Evolutionary conservation across 371 early-diverging fungal genomes (phyloP).

Genomic region (Rhizopus microsporus): DNA sequence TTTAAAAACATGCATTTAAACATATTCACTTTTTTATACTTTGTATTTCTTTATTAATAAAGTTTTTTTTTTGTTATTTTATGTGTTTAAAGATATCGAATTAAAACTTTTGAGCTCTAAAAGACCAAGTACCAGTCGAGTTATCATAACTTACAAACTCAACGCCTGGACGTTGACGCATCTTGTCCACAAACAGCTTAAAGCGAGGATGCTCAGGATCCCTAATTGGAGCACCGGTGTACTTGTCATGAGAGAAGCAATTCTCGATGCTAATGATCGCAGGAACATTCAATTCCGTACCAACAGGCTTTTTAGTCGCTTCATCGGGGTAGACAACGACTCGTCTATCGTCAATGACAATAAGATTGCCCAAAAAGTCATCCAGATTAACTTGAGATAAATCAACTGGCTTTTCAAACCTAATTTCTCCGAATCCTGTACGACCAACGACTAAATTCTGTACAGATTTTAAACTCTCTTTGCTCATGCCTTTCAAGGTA

Average conservation of each 20-base stretch:
- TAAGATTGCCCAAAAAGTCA: constrained; percentile 80
- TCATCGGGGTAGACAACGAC: constrained; percentile 87
- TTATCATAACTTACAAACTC: constrained; percentile 76
- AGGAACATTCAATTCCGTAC: constrained; percentile 86
- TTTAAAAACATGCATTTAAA: too few species aligned
- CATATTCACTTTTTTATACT: too few species aligned
- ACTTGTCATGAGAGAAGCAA: constrained; percentile 84
- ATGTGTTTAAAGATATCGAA: too few species aligned
- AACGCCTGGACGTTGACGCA: constrained; percentile 70
- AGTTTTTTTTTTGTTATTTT: too few species aligned
- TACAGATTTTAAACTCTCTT: constrained; percentile 72
- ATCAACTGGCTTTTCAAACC: constrained; percentile 82
- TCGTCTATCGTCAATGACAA: constrained; percentile 68
- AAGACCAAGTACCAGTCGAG: constrained; percentile 84
- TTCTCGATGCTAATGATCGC: constrained; percentile 77
- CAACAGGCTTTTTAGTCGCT: constrained; percentile 73
- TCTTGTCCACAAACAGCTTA: constrained; percentile 66
- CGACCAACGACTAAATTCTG: constrained; percentile 75
- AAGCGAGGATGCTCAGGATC: constrained; percentile 73
- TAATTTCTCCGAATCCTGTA: constrained; percentile 73
- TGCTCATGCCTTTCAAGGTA: constrained; percentile 44
- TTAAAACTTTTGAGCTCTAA: constrained; percentile 88
- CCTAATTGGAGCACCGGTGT: constrained; percentile 66
- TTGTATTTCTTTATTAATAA: too few species aligned
- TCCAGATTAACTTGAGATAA: constrained; percentile 64